Evolutionary conservation across 1,139 yeast species (phyloP).

Genomic region (Diutina sp.): DNA sequence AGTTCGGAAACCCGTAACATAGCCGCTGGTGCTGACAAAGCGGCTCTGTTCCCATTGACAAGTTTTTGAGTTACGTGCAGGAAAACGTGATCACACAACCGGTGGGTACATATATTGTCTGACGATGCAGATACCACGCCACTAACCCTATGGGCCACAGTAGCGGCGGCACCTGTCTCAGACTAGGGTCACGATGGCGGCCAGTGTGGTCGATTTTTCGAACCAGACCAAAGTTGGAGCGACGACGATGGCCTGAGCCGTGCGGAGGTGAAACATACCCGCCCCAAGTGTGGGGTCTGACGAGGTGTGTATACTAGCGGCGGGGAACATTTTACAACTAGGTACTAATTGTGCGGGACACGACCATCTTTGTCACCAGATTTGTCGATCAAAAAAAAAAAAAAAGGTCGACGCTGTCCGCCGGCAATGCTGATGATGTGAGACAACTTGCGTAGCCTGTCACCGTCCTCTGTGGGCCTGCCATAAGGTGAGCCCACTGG

Average conservation of each 20-base stretch:
- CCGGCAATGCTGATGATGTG: neutral
- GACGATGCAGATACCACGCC: neutral
- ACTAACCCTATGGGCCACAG: neutral
- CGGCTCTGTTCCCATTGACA: neutral
- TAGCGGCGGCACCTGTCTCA: neutral
- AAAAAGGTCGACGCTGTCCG: neutral
- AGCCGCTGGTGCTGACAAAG: neutral
- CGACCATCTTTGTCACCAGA: neutral
- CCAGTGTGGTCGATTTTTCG: neutral
- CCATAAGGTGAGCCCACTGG: neutral
- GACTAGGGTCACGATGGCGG: neutral
- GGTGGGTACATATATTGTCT: neutral
- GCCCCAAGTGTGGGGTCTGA: neutral
- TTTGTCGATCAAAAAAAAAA: neutral
- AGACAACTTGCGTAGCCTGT: neutral
- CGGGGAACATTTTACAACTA: neutral
- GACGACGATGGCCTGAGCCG: too few relatives aligned
- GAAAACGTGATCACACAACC: slow-evolving; percentile 1
- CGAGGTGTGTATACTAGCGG: neutral
- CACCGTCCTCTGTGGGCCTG: neutral
- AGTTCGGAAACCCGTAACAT: too few relatives aligned
- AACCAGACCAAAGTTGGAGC: too few relatives aligned
- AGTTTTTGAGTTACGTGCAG: neutral
- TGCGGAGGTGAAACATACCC: too few relatives aligned
- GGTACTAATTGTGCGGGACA: neutral